These are phyloP conservation scores for Pholiota adiposa DNA, from an alignment of 1,284 basidiomycete genomes.

Conservation along the genomic window DNA sequence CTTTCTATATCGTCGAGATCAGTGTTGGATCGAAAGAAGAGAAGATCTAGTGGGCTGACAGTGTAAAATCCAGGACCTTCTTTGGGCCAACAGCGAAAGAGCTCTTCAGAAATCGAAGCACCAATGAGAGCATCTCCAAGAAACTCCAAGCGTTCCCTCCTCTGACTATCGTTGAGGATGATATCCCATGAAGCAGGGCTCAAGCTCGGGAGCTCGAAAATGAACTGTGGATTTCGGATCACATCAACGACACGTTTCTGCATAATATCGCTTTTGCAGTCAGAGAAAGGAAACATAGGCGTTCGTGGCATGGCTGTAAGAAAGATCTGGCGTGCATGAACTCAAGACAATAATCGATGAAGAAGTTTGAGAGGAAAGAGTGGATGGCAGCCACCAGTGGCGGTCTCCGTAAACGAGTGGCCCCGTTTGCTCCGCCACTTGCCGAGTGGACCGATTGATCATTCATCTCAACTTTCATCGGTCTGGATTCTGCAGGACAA, in stretches of 20 bases:
- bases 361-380: neutral
- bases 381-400: neutral
- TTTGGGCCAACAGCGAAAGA: constrained; percentile 21
- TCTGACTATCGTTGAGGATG: constrained; percentile 15
- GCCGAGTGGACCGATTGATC: too few species aligned
- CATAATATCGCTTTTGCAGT: constrained; percentile 11
- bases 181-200: constrained; percentile 20
- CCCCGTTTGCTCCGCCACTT: too few species aligned
- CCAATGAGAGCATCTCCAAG: constrained; percentile 30
- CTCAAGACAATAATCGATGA: neutral
- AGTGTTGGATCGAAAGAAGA: neutral
- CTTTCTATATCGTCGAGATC: constrained; percentile 16
- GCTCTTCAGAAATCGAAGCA: constrained; percentile 24
- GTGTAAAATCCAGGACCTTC: constrained; percentile 28
- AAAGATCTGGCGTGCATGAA: neutral
- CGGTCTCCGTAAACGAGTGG: neutral
- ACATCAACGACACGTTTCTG: constrained; percentile 22
- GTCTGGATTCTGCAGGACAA: too few species aligned
- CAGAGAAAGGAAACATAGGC: constrained; percentile 13
- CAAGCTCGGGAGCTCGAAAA: constrained; percentile 26
- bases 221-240: constrained; percentile 21
- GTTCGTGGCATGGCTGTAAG: neutral
- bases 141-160: constrained; percentile 31
- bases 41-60: constrained; percentile 18
- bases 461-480: too few species aligned